Percentiles rank a stretch among this genome's conserved stretches.
Evolutionary conservation across 805 yeast species (phyloP).

Genomic region (Kuraishia piskuri): DNA sequence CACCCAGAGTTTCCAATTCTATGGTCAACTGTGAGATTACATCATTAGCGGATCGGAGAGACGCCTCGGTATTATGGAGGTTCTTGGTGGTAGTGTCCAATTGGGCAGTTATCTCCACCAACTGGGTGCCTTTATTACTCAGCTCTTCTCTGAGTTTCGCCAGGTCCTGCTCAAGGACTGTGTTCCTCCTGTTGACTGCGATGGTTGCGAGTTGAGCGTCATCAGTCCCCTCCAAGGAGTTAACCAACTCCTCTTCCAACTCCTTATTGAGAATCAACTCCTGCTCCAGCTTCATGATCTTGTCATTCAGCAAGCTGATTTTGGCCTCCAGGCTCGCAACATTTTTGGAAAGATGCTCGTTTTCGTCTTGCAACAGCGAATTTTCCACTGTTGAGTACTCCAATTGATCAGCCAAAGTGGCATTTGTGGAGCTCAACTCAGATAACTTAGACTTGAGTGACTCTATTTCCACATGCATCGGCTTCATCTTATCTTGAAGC

Average conservation of each 20-base stretch:
- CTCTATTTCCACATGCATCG: conserved; percentile 19
- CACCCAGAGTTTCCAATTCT: background rate
- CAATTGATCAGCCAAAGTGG: conserved; percentile 17
- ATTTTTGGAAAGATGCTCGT: conserved; percentile 19
- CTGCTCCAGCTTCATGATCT: conserved; percentile 25
- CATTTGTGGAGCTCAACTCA: conserved; percentile 21
- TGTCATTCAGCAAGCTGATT: conserved; percentile 22
- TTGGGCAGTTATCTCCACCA: background rate
- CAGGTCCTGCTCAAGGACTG: conserved; percentile 32
- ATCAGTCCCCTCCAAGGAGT: conserved; percentile 1
- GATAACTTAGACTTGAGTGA: conserved; percentile 16
- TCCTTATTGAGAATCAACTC: conserved; percentile 28
- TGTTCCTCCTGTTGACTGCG: conserved; percentile 21
- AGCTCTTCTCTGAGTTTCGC: conserved; percentile 16
- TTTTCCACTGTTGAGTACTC: conserved; percentile 33
- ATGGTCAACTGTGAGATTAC: background rate
- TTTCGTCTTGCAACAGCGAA: conserved; percentile 29
- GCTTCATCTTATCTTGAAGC: conserved; percentile 37
- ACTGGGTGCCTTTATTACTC: background rate
- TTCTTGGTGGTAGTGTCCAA: background rate
- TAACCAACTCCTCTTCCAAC: conserved; percentile 23
- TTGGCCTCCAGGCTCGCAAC: conserved; percentile 20
- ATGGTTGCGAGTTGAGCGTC: background rate
- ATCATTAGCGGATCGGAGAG: conserved; percentile 2
- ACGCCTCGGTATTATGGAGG: background rate